These are phyloP conservation scores for Pleurotus eryngii DNA, from an alignment of 768 basidiomycete species.

Conservation along the genomic window DNA sequence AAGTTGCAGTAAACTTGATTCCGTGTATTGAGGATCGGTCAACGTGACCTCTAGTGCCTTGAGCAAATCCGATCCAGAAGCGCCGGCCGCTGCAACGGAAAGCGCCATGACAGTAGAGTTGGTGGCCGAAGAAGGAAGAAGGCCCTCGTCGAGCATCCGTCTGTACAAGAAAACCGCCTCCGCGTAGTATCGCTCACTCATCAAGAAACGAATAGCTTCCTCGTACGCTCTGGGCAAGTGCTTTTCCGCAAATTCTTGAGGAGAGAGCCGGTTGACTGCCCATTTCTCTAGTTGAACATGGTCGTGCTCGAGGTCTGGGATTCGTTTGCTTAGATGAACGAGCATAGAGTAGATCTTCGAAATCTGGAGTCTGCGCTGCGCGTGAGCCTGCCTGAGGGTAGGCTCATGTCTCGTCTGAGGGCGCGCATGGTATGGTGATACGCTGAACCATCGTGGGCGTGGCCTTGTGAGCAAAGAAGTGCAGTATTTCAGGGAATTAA, in stretches of 20 bases:
- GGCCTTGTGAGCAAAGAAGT: background rate
- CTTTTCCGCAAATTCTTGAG: background rate
- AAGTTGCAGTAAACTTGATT: conserved; percentile 23
- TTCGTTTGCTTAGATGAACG: background rate
- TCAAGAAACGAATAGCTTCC: conserved; percentile 35
- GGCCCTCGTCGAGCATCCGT: conserved; percentile 37
- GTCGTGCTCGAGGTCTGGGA: background rate
- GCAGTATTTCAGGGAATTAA: background rate
- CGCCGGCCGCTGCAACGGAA: conserved; percentile 19
- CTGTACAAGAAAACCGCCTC: conserved; percentile 38
- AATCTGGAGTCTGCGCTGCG: background rate
- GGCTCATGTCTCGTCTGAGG: background rate
- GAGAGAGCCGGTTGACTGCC: background rate
- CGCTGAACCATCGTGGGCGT: background rate
- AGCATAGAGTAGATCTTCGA: background rate
- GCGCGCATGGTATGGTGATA: background rate
- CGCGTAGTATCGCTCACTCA: conserved; percentile 32
- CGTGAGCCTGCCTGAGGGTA: background rate
- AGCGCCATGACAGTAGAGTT: conserved; percentile 39
- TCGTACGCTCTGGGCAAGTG: conserved; percentile 24
- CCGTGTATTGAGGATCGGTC: conserved; percentile 22
- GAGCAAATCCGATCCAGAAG: conserved; percentile 15
- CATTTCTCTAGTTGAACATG: background rate
- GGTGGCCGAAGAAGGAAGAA: conserved; percentile 32
- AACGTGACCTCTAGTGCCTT: conserved; percentile 18